Conservation (phyloP, 164 flowering plant species). For the Nymphaea colorata region DNA sequence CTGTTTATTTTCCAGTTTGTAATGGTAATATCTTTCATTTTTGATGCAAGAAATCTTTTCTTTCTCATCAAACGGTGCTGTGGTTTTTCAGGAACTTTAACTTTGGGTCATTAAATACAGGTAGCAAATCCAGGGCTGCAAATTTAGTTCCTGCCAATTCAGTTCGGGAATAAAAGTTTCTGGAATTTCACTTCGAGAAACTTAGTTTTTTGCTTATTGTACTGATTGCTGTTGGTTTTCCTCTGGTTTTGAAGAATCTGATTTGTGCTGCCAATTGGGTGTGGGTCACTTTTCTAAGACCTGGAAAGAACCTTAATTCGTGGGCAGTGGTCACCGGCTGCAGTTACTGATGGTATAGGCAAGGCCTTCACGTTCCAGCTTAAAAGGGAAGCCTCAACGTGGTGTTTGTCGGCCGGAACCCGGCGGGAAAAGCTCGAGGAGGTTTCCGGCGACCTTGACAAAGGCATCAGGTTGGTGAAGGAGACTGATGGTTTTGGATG, state of each 20-base stretch:
- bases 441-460: slow-evolving; percentile 46
- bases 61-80: too few species aligned
- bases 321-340: slow-evolving; percentile 94
- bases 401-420: slow-evolving; percentile 65
- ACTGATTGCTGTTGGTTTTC: slow-evolving; percentile 35
- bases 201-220: slow-evolving; percentile 16
- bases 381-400: slow-evolving; percentile 61
- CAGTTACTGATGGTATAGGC: slow-evolving; percentile 83
- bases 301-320: slow-evolving; percentile 65
- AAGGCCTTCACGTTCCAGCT: slow-evolving; percentile 72
- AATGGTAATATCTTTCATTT: too few species aligned
- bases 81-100: too few species aligned
- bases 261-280: slow-evolving; percentile 45
- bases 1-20: too few species aligned
- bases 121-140: too few species aligned
- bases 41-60: too few species aligned
- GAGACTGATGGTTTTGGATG: slow-evolving; percentile 59
- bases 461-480: slow-evolving; percentile 48
- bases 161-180: too few species aligned
- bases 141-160: too few species aligned
- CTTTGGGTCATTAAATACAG: too few species aligned
- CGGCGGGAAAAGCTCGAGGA: slow-evolving; percentile 41
- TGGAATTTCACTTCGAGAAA: too few species aligned
- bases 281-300: slow-evolving; percentile 60
- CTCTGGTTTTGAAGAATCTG: slow-evolving; percentile 18